Evolutionary conservation across 768 basidiomycete genomes (phyloP).

Genomic region (Tricholoma matsutake): DNA sequence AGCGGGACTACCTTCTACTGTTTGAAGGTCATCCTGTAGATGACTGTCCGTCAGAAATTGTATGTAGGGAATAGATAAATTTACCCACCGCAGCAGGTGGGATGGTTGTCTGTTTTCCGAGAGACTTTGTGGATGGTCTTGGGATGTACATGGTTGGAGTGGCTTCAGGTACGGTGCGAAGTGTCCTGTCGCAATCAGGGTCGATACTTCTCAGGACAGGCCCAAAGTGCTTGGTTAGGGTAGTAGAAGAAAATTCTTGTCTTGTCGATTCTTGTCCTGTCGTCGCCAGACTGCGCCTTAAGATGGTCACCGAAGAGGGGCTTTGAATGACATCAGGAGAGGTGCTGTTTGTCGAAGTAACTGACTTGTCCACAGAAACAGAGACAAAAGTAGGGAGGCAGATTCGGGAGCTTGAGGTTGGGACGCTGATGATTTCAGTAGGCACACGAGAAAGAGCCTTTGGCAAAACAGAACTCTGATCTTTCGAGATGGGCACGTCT

Average conservation of each 20-base stretch:
- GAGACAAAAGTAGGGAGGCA: background rate
- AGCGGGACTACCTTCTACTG: conserved; percentile 6
- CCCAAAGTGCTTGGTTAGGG: conserved; percentile 6
- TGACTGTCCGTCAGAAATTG: background rate
- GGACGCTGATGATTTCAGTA: background rate
- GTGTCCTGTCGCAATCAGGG: conserved; percentile 6
- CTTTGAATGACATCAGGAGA: background rate
- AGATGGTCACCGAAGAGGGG: background rate
- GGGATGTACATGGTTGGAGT: background rate
- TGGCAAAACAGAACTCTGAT: background rate
- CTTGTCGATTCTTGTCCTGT: background rate
- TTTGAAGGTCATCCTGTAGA: background rate
- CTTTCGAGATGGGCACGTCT: background rate
- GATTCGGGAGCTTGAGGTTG: background rate
- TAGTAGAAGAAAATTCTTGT: background rate
- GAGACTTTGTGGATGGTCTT: conserved; percentile 15
- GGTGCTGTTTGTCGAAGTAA: background rate
- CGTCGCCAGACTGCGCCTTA: conserved; percentile 9
- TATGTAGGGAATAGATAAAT: no score
- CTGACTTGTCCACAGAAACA: background rate
- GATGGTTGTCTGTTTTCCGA: conserved; percentile 22
- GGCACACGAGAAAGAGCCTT: background rate
- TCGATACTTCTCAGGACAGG: conserved; percentile 12
- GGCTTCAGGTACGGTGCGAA: background rate
- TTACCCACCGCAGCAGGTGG: conserved; percentile 2